Evolutionary conservation across 2,329 filamentous ascomycete species (phyloP).

Genomic region (Scytalidium sp.): DNA sequence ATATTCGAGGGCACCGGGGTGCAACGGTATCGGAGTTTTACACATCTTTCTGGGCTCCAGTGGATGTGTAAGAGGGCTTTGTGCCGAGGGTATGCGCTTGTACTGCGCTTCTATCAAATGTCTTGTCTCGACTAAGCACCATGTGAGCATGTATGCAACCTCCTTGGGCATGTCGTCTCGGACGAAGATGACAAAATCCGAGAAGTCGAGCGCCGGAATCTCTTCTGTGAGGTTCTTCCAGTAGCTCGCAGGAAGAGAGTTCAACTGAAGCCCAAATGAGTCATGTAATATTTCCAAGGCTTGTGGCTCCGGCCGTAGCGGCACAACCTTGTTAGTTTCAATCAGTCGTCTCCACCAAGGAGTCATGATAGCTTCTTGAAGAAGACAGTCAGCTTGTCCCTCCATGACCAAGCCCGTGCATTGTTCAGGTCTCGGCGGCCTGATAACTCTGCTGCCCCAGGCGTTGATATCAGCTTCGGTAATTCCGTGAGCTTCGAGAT

Average conservation of each 20-base stretch:
- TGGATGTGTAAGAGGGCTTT: constrained; percentile 6
- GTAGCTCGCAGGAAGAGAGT: not conserved
- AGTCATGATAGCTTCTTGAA: constrained; percentile 10
- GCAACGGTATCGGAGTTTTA: constrained; percentile 5
- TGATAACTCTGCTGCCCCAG: constrained; percentile 4
- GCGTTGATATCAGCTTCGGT: not conserved
- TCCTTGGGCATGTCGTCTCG: constrained; percentile 8
- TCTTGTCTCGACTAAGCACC: constrained; percentile 7
- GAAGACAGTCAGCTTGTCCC: constrained; percentile 3
- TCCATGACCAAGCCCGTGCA: not conserved
- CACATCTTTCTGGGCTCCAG: constrained; percentile 4
- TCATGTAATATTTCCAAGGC: not conserved
- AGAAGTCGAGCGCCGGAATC: constrained; percentile 5
- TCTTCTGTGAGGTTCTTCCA: constrained; percentile 2
- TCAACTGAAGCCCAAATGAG: constrained; percentile 1
- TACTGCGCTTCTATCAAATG: constrained; percentile 5
- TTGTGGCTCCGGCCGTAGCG: constrained; percentile 5
- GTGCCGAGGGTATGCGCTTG: constrained; percentile 2
- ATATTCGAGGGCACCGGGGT: constrained; percentile 5
- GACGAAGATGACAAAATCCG: constrained; percentile 7
- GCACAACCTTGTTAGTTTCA: constrained; percentile 3
- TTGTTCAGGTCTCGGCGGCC: constrained; percentile 5
- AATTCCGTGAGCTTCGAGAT: constrained; percentile 7
- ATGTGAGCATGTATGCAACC: constrained; percentile 7
- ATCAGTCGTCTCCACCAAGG: constrained; percentile 7